Evolutionary conservation across 2,329 filamentous ascomycete species (phyloP).

Genomic region (Paecilomyces variotii): DNA sequence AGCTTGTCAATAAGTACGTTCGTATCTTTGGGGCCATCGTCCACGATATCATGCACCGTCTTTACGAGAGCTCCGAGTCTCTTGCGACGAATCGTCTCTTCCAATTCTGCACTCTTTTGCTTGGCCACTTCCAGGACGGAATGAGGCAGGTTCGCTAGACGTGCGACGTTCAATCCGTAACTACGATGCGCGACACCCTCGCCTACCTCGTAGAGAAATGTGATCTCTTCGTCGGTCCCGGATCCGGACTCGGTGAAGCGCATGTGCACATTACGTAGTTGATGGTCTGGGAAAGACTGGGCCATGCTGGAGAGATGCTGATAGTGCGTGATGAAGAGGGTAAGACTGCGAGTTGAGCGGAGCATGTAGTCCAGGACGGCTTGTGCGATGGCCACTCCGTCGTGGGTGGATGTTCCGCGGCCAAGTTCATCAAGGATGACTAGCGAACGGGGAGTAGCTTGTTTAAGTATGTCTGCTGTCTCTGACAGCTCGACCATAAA

Average conservation of each 20-base stretch:
- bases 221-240: constrained; percentile 66
- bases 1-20: constrained; percentile 23
- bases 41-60: constrained; percentile 22
- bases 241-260: constrained; percentile 57
- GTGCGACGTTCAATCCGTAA: constrained; percentile 89
- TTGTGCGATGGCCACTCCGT: constrained; percentile 91
- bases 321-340: constrained; percentile 96
- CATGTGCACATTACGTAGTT: constrained; percentile 88
- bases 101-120: constrained; percentile 71
- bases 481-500: constrained; percentile 98
- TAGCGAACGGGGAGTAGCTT: constrained; percentile 73
- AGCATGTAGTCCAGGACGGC: constrained; percentile 83
- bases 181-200: constrained; percentile 89
- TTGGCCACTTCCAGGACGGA: constrained; percentile 70
- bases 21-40: constrained; percentile 6
- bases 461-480: constrained; percentile 81
- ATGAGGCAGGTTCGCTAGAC: constrained; percentile 71
- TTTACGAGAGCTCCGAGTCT: constrained; percentile 41
- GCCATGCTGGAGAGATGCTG: constrained; percentile 73
- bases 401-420: constrained; percentile 86
- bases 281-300: constrained; percentile 55
- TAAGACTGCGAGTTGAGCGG: constrained; percentile 64
- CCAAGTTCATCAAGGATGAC: constrained; percentile 94
- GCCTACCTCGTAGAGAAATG: constrained; percentile 87
- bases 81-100: constrained; percentile 60